Conservation (phyloP, 164 flowering plant species). For the Liquidambar formosana region DNA sequence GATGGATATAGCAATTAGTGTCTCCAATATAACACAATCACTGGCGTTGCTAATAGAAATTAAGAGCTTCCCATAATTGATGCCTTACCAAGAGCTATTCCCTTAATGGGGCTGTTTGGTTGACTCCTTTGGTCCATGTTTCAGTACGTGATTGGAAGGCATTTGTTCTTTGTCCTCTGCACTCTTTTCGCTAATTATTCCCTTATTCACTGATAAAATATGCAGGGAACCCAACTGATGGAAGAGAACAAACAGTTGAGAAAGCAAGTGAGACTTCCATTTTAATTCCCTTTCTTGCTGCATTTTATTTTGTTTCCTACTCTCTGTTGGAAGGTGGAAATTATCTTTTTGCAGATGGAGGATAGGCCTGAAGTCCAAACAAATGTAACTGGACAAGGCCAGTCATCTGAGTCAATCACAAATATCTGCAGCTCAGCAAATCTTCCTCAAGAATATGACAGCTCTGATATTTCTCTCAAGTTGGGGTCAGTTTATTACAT, state of each 20-base stretch:
- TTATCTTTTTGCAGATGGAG: not conserved
- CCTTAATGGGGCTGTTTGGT: too few species aligned
- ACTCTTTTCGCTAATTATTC: too few species aligned
- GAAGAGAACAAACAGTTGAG: slow-evolving; percentile 28
- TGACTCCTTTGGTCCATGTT: too few species aligned
- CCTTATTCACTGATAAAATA: not conserved
- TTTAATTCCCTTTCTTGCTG: not conserved
- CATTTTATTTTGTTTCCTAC: not conserved
- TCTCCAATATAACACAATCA: too few species aligned
- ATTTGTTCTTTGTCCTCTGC: too few species aligned
- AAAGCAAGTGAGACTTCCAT: slow-evolving; percentile 10
- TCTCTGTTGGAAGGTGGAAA: not conserved
- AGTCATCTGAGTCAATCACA: slow-evolving; percentile 38
- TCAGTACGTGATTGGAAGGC: too few species aligned
- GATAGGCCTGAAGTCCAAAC: not conserved
- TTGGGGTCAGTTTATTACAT: slow-evolving; percentile 48
- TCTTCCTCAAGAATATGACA: slow-evolving; percentile 48
- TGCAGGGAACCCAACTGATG: slow-evolving; percentile 24
- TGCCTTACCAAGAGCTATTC: too few species aligned
- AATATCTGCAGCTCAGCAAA: slow-evolving; percentile 25
- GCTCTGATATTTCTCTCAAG: slow-evolving; percentile 61
- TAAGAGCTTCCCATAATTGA: too few species aligned
- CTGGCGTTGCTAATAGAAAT: too few species aligned
- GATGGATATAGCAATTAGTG: too few species aligned
- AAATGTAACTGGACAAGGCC: not conserved